Percentiles rank a stretch among this genome's conserved stretches.
These are phyloP conservation scores for Prunus mongolica DNA, from an alignment of 306 rosid species.

Conservation along the genomic window DNA sequence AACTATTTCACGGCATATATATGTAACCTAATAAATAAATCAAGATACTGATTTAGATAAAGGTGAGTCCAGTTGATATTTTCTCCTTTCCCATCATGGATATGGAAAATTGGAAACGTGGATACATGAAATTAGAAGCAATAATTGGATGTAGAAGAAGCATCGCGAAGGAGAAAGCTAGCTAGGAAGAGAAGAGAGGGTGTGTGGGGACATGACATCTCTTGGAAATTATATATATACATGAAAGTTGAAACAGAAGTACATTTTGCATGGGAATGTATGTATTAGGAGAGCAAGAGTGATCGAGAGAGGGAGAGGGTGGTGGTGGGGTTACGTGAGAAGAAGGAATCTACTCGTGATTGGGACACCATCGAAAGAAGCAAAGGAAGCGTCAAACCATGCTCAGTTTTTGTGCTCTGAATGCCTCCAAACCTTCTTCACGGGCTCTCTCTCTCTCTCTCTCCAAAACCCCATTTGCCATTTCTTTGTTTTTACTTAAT, in stretches of 20 bases:
- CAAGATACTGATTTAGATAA: background rate
- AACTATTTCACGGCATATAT: no score
- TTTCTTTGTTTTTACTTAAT: background rate
- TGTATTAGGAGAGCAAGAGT: no score
- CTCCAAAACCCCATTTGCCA: slow-evolving; percentile 9
- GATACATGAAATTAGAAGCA: background rate
- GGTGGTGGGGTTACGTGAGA: slow-evolving; percentile 23
- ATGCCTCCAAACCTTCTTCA: slow-evolving; percentile 47
- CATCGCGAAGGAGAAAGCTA: background rate
- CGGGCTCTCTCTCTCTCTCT: slow-evolving; percentile 9
- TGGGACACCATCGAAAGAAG: slow-evolving; percentile 22
- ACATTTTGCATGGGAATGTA: no score
- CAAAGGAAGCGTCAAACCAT: slow-evolving; percentile 38
- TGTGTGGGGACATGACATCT: no score
- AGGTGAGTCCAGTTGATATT: background rate
- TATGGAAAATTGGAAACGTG: background rate
- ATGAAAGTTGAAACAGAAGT: no score
- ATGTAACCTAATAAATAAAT: no score
- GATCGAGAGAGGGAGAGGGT: no score
- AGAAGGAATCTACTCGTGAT: slow-evolving; percentile 44
- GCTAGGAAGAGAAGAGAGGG: background rate
- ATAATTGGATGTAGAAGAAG: background rate
- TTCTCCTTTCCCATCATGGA: background rate
- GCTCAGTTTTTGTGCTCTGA: slow-evolving; percentile 34
- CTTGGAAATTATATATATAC: no score